These are phyloP conservation scores for Suillus tomentosus DNA, from an alignment of 768 basidiomycete genomes.

Conservation along the genomic window DNA sequence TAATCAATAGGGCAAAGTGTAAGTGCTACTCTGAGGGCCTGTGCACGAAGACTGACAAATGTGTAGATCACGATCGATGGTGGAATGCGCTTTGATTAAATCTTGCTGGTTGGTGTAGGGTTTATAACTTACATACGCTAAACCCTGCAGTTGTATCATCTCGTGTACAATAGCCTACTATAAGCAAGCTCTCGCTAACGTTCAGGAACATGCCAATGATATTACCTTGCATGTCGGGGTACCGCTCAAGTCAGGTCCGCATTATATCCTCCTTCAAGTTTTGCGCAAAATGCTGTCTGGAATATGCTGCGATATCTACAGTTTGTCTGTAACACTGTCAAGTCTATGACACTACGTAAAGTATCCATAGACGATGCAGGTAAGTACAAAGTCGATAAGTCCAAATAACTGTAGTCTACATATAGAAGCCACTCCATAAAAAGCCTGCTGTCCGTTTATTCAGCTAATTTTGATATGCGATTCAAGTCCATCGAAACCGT, in stretches of 20 bases:
- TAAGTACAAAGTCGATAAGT: not conserved
- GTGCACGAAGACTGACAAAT: not conserved
- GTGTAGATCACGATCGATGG: slow-evolving; percentile 11
- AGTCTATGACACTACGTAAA: not conserved
- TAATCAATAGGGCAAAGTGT: slow-evolving; percentile 1
- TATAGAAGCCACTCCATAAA: not conserved
- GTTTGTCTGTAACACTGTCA: not conserved
- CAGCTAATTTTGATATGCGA: not conserved
- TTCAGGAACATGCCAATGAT: not conserved
- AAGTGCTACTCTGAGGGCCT: not conserved
- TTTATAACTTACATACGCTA: not conserved
- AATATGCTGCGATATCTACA: slow-evolving; percentile 3
- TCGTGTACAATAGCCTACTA: not conserved
- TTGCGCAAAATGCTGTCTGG: not conserved
- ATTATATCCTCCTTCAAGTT: not conserved
- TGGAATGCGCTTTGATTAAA: slow-evolving; percentile 8
- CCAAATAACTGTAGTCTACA: not conserved
- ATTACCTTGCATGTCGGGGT: not conserved
- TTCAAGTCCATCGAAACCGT: not conserved
- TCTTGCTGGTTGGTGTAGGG: not conserved
- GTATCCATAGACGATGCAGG: not conserved
- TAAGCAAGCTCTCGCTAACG: not conserved
- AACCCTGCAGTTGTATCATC: not conserved
- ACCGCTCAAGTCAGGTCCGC: not conserved
- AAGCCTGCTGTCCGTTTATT: not conserved